Evolutionary conservation across 1,284 basidiomycete genomes (phyloP), one percentile per base, ranked within the genome.

Genomic region (Calocybe gambosa): DNA sequence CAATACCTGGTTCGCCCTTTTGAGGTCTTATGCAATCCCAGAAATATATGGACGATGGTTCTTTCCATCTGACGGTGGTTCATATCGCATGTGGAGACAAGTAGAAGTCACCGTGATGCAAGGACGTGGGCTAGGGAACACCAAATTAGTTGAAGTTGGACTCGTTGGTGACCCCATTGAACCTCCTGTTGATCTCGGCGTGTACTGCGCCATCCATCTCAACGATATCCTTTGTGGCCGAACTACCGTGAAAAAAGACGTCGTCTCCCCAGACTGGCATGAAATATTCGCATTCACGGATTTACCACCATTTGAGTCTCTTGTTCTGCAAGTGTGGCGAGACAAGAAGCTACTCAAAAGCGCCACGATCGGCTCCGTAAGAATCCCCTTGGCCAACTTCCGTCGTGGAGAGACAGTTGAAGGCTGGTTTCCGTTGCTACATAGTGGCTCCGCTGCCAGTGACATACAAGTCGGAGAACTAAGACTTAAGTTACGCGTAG

Each of bases 31-130:
- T 61, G 80, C 88, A 4, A 71, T 75, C 43, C 82, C 87, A 0
- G 87, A 90, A 60, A 77, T 86, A 42, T 87, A 88, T 57, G 86
- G 86, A 9, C 72, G 73, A 47, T 67, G 71, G 58, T 66, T 73
- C 49, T 71, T 71, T 39, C 69, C 75, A n/a, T 55, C 65, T 35
- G 82, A 85, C 51, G 85, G 83, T 34, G 86, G 86, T 4, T 75
- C 83, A 15, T 90, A 89, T 60, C 80, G 87, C 44, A 85, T 90
- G 77, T 90, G 87, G 86, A 74, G 88, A 44, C 84, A 88, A 59
- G 75, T 89, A 26, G 80, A 87, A 52, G 67, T 89, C 12, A 74
- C 73, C 20, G 70, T 88, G 42, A 69, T 82, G 28, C 81, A 85
- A 64, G 86, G 77, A 20, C 80, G 85, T 39, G 80, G 80, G 57